Percentiles rank a stretch among this genome's conserved stretches.
These are phyloP conservation scores for Penicillium bovifimosum DNA, from an alignment of 495 filamentous ascomycete genomes.

Conservation along the genomic window DNA sequence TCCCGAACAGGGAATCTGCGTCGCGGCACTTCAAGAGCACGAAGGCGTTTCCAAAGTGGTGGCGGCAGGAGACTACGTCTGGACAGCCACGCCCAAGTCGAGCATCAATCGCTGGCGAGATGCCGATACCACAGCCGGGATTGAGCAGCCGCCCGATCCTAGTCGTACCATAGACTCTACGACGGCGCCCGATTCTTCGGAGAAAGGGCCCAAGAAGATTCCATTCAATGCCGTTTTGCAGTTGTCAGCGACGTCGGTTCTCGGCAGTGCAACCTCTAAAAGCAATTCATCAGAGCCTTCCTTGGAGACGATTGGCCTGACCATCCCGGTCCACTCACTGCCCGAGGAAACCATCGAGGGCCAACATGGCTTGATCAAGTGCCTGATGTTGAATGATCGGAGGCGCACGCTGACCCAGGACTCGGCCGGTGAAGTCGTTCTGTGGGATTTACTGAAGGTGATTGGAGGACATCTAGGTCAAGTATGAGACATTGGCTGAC, in stretches of 20 bases:
- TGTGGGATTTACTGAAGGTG: conserved; percentile 92
- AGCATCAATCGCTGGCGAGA: conserved; percentile 94
- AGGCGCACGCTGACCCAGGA: conserved; percentile 85
- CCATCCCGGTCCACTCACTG: conserved; percentile 64
- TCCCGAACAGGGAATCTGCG: conserved; percentile 81
- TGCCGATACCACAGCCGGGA: conserved; percentile 65
- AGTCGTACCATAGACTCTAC: conserved; percentile 40
- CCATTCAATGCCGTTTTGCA: conserved; percentile 68
- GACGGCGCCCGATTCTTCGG: conserved; percentile 2
- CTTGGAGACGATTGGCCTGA: conserved; percentile 49
- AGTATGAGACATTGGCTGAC: conserved; percentile 7
- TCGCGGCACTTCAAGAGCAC: conserved; percentile 86
- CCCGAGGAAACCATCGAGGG: conserved; percentile 88
- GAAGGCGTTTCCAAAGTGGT: conserved; percentile 84
- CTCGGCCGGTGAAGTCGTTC: conserved; percentile 89
- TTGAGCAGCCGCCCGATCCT: conserved; percentile 51
- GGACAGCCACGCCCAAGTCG: conserved; percentile 90
- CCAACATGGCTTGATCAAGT: conserved; percentile 91
- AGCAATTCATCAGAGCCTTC: conserved; percentile 52
- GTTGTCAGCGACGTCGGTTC: conserved; percentile 79
- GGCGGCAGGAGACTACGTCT: conserved; percentile 73
- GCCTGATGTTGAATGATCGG: conserved; percentile 85
- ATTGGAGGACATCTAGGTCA: conserved; percentile 2
- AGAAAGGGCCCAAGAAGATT: conserved; percentile 54
- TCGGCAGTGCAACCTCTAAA: conserved; percentile 44